phyloP scores from a whole-genome alignment of 129 eudicot genomes.

The Escallonia rubra region DNA sequence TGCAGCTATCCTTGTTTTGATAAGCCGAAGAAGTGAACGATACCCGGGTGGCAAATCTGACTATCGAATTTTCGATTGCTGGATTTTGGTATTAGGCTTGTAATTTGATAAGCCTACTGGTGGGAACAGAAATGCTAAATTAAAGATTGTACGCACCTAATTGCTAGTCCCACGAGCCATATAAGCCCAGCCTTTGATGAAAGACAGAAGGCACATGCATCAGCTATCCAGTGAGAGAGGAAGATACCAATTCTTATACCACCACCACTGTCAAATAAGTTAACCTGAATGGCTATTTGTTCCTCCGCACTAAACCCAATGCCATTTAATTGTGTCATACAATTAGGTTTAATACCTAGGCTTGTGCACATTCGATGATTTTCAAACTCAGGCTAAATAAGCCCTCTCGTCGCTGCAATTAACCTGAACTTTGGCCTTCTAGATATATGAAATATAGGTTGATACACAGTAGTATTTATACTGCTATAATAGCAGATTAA shows the following conservation, averaged over 20 bases:
- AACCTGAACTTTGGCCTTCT: background rate
- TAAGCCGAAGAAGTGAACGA: slow-evolving; percentile 4
- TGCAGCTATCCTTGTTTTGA: background rate
- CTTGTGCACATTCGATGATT: slow-evolving; percentile 5
- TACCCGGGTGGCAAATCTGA: slow-evolving; percentile 3
- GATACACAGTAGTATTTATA: too few species aligned
- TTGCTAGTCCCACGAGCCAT: background rate
- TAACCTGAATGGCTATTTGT: slow-evolving; percentile 9
- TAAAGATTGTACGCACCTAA: slow-evolving; percentile 10
- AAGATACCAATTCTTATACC: slow-evolving; percentile 13
- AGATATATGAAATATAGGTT: slow-evolving; percentile 22
- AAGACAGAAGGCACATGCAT: background rate
- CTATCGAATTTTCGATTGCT: background rate
- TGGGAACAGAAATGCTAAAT: slow-evolving; percentile 12
- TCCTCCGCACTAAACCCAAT: too few species aligned
- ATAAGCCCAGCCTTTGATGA: slow-evolving; percentile 13
- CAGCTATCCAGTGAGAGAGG: slow-evolving; percentile 16
- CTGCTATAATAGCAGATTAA: too few species aligned
- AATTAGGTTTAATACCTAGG: background rate
- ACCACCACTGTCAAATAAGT: slow-evolving; percentile 14
- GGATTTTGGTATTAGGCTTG: too few species aligned
- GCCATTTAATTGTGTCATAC: background rate
- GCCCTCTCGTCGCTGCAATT: slow-evolving; percentile 30
- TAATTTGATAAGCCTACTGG: background rate
- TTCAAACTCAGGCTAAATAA: background rate